These are phyloP conservation scores for Globisporangium recalcitrans DNA, from an alignment of 352 stramenopile genomes.

Conservation along the genomic window DNA sequence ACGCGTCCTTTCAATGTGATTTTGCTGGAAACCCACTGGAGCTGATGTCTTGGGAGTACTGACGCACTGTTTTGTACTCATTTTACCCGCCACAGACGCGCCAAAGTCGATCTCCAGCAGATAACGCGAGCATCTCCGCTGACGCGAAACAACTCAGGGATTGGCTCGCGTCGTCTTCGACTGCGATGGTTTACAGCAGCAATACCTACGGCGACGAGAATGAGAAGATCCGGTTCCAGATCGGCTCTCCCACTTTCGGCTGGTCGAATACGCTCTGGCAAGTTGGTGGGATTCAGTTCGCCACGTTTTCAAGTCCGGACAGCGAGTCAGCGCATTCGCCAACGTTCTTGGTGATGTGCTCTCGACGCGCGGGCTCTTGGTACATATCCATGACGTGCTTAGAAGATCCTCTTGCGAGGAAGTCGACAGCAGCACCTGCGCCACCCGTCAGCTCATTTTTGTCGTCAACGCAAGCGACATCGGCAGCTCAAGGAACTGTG, in stretches of 20 bases:
- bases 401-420: constrained; percentile 34
- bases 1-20: too few relatives aligned
- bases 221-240: constrained; percentile 53
- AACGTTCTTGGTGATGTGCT: constrained; percentile 69
- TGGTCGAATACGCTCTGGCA: constrained; percentile 84
- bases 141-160: constrained; percentile 13
- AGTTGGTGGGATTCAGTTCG: constrained; percentile 80
- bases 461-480: constrained; percentile 17
- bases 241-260: constrained; percentile 48
- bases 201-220: constrained; percentile 5
- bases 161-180: constrained; percentile 35
- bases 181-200: constrained; percentile 5
- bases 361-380: constrained; percentile 66
- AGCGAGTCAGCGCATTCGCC: constrained; percentile 12
- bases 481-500: not conserved
- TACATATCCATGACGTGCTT: constrained; percentile 59
- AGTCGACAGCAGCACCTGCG: constrained; percentile 12
- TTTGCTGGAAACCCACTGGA: too few relatives aligned
- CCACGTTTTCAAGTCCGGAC: constrained; percentile 33
- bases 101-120: not conserved
- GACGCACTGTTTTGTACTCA: too few relatives aligned
- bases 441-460: constrained; percentile 7
- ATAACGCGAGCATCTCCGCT: not conserved
- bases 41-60: too few relatives aligned
- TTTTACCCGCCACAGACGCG: not conserved